Evolutionary conservation across 371 early-diverging fungal species (phyloP).

Genomic region (Mortierella sp.): DNA sequence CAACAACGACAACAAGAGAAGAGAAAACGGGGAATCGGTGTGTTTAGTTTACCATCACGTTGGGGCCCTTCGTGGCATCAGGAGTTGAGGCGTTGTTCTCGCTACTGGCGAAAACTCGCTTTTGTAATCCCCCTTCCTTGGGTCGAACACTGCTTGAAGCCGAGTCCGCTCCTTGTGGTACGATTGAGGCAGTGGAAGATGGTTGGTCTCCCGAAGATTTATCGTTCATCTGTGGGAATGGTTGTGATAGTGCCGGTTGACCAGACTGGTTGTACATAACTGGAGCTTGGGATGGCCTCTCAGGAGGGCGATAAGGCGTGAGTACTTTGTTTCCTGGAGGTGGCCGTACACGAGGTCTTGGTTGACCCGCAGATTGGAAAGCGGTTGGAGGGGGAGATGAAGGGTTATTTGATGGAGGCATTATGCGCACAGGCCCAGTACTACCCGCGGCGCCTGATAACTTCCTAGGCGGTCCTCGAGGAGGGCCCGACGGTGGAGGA

Average conservation of each 20-base stretch:
- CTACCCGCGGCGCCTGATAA: conserved; percentile 25
- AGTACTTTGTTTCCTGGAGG: conserved; percentile 45
- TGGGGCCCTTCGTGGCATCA: background rate
- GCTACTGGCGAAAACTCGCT: conserved; percentile 26
- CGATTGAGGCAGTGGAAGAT: conserved; percentile 16
- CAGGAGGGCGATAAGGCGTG: conserved; percentile 52
- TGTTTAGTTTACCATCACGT: conserved; percentile 7
- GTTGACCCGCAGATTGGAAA: conserved; percentile 33
- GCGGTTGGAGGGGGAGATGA: conserved; percentile 50
- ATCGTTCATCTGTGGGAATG: conserved; percentile 29
- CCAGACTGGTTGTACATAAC: conserved; percentile 52
- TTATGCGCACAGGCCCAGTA: conserved; percentile 30
- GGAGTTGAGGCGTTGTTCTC: conserved; percentile 26
- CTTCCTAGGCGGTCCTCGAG: conserved; percentile 48
- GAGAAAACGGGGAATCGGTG: background rate
- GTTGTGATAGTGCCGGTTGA: conserved; percentile 34
- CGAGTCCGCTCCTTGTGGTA: conserved; percentile 38
- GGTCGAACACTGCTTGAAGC: conserved; percentile 50
- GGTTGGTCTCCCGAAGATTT: conserved; percentile 9
- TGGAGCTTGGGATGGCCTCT: conserved; percentile 54
- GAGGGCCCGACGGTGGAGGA: conserved; percentile 47
- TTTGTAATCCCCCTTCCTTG: conserved; percentile 46
- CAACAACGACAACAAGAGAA: background rate
- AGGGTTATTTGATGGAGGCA: conserved; percentile 44
- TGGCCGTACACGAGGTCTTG: conserved; percentile 37